Base-by-base conservation (phyloP, 2,329 filamentous ascomycete species). In the Apiospora saccharicola region DNA sequence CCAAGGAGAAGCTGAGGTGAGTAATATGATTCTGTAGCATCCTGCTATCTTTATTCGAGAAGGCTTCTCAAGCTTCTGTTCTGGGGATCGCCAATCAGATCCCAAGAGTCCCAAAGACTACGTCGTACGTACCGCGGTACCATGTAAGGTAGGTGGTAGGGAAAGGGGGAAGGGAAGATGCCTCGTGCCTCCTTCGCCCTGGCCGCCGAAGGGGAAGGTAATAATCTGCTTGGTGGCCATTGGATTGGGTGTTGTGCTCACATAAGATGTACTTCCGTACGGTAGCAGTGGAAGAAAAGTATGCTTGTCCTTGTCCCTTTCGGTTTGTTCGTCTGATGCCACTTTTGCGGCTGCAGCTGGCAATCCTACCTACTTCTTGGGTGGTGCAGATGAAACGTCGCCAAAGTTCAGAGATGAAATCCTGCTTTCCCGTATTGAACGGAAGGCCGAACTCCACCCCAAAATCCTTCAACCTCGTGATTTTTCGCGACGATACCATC, bases 341-440 rank as follows among this genome's bases (percentile, higher is more conserved):
- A 57, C 57, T 37, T 57, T 34, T 57, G 51, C 51, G 51, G 49
- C 49, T 53, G 49, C 51, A 26, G 51, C 51, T 30, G 24, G 26
- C 53, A 61, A 61, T 61, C 53, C 53, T 8, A 61, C 53, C 53
- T 8, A 61, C 53, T 61, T 26, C 53, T 34, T 22, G 53, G 53
- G 26, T 61, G 53, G 53, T 41, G 57, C 57, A 41, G 57, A 64
- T 64, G 57, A 64, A 64, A 64, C 57, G 57, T 64, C 30, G 57
- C 22, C 57, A 64, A 41, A 64, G 57, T 41, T 41, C 57, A 37
- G 57, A 64, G 30, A 37, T 64, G 30, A 47, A 41, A 37, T 61
- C 53, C 53, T 22, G 53, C 53, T 61, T 22, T 8, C 19, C 57
- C 57, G 57, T 64, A 41, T 37, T 64, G 57, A 37, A 64, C 57